Evolutionary conservation across 768 basidiomycete genomes (phyloP), one percentile per base, ranked within the genome.

Genomic region (Tricholoma sp.): DNA sequence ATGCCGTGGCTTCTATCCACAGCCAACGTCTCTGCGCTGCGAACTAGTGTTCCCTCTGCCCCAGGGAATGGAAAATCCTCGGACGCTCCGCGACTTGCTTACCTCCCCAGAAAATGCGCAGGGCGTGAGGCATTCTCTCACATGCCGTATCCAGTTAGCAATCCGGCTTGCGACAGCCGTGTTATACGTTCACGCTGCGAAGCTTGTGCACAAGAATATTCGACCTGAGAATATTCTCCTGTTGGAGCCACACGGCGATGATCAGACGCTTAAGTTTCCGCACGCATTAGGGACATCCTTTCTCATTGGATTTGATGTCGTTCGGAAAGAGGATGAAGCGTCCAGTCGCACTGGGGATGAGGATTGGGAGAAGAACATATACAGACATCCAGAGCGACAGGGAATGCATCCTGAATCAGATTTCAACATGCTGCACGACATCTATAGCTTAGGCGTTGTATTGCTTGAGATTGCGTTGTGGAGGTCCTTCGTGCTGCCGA

Each of bases 381-480:
- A 55, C 37, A 43, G 54, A 31, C 54, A 55, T 55, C 54, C 54
- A 2, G 24, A 55, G n/a, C 54, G 54, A 34, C 54, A 55, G 14
- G 54, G 54, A 8, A 5, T 55, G 14, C 54, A 55, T 47, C 54
- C 54, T 18, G 54, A 55, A 27, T 31, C 54, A 9, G 54, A 46
- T 16, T 55, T 55, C 39, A 55, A 37, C 54, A 55, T 55, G 54
- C 54, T 55, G 14, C 54, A 55, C 39, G 54, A 55, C 41, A 55
- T 55, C 41, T 55, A 55, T 43, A 55, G 54, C 5, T 34, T 55
- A n/a, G 54, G 54, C 29, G 54, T 55, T 16, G 39, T 55, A 31
- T 29, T 55, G 41, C 31, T 55, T 16, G 54, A 55, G 19, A 55
- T 55, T 16, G 54, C 54, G 18, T 31, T 37, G 29, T 55, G 54